Base-by-base conservation (phyloP, 768 basidiomycete genomes). In the Russula olivacea region DNA sequence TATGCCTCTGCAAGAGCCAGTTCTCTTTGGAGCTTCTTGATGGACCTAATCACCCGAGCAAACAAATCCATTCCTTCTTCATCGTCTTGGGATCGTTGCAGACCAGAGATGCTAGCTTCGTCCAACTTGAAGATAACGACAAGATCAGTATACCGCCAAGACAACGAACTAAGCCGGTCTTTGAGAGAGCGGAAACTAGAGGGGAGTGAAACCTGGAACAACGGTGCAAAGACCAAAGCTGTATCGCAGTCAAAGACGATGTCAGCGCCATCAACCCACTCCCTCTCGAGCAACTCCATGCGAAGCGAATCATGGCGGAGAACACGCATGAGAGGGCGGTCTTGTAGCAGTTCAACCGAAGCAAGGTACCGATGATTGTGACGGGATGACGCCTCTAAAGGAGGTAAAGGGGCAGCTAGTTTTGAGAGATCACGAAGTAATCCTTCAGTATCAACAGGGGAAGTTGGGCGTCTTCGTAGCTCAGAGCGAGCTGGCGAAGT, bases 341-440 rank as follows among this genome's bases (percentile, higher is more conserved):
- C 86, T 71, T 91, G 90, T 8, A 91, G 76, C 21, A 90, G 66
- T 32, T 83, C 77, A 64, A 91, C 71, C 32, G 88, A 91, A 17
- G 82, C 83, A 73, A 92, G 76, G 69, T 91, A 92, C 30, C 78
- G 80, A 70, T 91, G 88, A 19, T 69, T 50, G 21, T 69, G 70
- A 14, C 63, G 56, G n/a, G 80, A 77, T 38, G 66, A 62, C 21
- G 19, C 34, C 19, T 45, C 19, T 21, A 59, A 36, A 47, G 45
- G 53, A 21, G 59, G 59, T 36, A 60, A 28, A 21, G 63, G 53
- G 3, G 54, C 8, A 21, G 59, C 25, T 34, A 60, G 49, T 34
- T 21, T 51, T 25, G 48, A 49, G 10, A 64, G 63, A 49, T 64
- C 48, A 23, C 23, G 48, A 28, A 60, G 30, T 15, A 60, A 40